Evolutionary conservation across 2,329 filamentous ascomycete species (phyloP), one percentile per base, ranked within the genome.

Genomic region (Zymoseptoria crescenta): DNA sequence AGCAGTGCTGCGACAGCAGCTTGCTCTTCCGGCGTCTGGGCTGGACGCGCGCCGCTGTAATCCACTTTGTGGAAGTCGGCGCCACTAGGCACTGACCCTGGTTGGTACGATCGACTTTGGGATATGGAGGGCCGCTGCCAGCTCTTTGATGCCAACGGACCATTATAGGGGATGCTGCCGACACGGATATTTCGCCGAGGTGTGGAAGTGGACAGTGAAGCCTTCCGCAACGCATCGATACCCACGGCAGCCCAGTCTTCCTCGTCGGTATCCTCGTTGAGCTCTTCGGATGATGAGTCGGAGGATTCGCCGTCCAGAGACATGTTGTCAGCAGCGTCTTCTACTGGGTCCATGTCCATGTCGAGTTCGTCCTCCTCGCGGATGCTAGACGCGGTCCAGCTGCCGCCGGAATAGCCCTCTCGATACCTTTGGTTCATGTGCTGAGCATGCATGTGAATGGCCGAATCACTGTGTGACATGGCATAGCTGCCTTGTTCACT

Each of bases 181-280:
- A 67, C 68, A 50, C 70, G 70, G 54, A 70, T 70, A 61, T 68
- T 65, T 51, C 58, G 62, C 50, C 66, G 64, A 20, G 65, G 66
- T 16, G 59, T 68, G 54, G 68, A 65, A 68, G 66, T 65, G 60
- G 70, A 69, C 64, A 73, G 35, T 70, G 74, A 85, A 77, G 76
- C 83, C 74, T 80, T 86, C 76, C 92, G 86, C 66, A 96, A 82
- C 65, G 90, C 89, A 57, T 88, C 91, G 29, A 92, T 90, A 57
- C 91, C 93, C 62, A 96, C 88, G 56, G 88, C 85, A 52, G 89
- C 90, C 92, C 93, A 96, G 75, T 97, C 92, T 75, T 97, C 93
- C 72, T 96, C 91, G 72, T 97, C 94, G 24, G 94, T 97, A 60
- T 89, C 83, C 70, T 96, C 91, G 63, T 78, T 74, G 29, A 65